Conservation (phyloP, 345 rosid species). For the Bruguiera sexangula region DNA sequence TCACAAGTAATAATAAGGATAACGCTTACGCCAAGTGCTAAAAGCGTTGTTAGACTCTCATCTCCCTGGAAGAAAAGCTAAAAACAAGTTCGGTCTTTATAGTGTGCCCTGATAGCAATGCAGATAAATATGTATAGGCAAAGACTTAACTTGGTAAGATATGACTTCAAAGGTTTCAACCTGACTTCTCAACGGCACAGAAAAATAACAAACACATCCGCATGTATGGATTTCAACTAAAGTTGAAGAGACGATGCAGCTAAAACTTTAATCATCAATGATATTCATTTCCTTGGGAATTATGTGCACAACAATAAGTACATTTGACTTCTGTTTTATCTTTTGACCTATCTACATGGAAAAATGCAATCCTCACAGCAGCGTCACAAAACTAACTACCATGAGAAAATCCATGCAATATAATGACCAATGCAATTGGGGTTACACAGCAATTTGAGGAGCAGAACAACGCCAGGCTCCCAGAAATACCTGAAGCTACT, state of each 20-base stretch:
- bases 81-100: too few species aligned
- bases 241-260: background rate
- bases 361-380: slow-evolving; percentile 21
- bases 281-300: slow-evolving; percentile 1
- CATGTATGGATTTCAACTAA: background rate
- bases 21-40: too few species aligned
- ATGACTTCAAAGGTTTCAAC: too few species aligned
- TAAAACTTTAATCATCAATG: background rate
- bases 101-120: too few species aligned
- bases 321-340: slow-evolving; percentile 4
- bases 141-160: too few species aligned
- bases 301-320: slow-evolving; percentile 8
- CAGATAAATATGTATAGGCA: too few species aligned
- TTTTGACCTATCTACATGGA: slow-evolving; percentile 22
- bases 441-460: background rate
- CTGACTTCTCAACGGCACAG: too few species aligned
- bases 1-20: too few species aligned
- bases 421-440: background rate
- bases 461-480: background rate
- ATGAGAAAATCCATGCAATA: slow-evolving; percentile 16
- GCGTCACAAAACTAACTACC: slow-evolving; percentile 23
- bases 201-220: background rate
- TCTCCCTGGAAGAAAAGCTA: too few species aligned
- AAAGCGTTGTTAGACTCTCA: too few species aligned
- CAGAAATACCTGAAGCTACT: background rate